Evolutionary conservation across 805 yeast species (phyloP), one percentile per base, ranked within the genome.

Genomic region (Monosporozyma aerobia): DNA sequence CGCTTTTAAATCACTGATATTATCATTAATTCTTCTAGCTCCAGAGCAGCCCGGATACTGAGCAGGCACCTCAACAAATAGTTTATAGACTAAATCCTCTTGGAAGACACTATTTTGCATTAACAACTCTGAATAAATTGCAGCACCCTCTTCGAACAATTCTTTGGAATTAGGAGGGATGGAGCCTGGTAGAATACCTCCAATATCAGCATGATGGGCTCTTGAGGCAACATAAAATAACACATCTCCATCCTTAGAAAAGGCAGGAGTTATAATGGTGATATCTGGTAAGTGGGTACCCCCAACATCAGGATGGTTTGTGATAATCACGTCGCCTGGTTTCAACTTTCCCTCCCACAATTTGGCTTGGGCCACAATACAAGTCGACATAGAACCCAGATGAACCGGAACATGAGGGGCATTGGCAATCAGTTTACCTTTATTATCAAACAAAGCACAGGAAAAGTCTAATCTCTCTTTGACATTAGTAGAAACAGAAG

Each of bases 141-240:
- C 80, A 2, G 96, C 97, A 46, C 97, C 98, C 69, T 90, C 97
- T 63, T 90, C 90, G 75, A 81, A 85, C 43, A 92, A 70, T 54
- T 82, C 82, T 61, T 83, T 87, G 2, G 97, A 88, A 63, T 85
- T 82, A 9, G 97, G 96, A 14, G 97, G 97, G 90, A 90, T 89
- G 0, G 95, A 85, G 1, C 97, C 97, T 0, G 97, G 96, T 37
- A 88, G 70, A 53, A 85, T 80, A 13, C 96, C 95, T 16, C 98
- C 97, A 63, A 92, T 90, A 68, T 90, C 98, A 5, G 97, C 90
- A 70, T 92, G 98, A 69, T 90, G 98, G 2, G 97, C 97, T 57
- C 98, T 76, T 0, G 96, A 84, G 0, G 97, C 98, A 13, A 88
- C 90, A 75, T 88, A 90, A 66, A 90, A 90, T 29, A 89, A 79